Percentiles rank a stretch among this genome's conserved stretches.
Conservation (phyloP, 768 basidiomycete genomes). For the Hemileccinum rubropunctum region DNA sequence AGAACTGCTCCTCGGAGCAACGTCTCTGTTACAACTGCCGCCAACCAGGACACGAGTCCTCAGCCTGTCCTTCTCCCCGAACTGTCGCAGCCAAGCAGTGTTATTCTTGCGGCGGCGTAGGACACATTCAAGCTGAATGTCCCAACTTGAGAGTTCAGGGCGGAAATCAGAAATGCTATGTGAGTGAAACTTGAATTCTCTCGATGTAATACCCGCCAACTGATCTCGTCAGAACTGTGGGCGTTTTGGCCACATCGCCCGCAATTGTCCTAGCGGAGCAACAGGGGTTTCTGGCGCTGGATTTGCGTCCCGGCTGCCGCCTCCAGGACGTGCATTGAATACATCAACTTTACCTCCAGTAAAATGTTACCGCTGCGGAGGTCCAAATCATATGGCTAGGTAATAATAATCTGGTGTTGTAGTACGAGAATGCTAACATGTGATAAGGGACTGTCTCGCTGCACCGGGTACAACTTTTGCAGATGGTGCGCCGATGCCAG, state of each 20-base stretch:
- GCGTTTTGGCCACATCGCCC: conserved; percentile 80
- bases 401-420: conserved; percentile 26
- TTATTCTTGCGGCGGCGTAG: conserved; percentile 90
- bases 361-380: conserved; percentile 88
- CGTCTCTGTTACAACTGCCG: conserved; percentile 94
- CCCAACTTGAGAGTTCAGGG: conserved; percentile 72
- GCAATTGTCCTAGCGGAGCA: conserved; percentile 59
- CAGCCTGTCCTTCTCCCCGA: conserved; percentile 81
- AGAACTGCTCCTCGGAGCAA: conserved; percentile 85
- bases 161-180: conserved; percentile 80
- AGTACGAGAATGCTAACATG: conserved; percentile 5
- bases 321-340: conserved; percentile 73
- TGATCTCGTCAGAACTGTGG: conserved; percentile 61
- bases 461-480: conserved; percentile 53
- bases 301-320: conserved; percentile 67
- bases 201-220: conserved; percentile 2
- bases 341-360: conserved; percentile 76
- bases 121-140: conserved; percentile 87
- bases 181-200: conserved; percentile 36
- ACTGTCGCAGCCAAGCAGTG: conserved; percentile 86
- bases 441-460: conserved; percentile 75
- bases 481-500: conserved; percentile 40
- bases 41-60: conserved; percentile 91
- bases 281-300: conserved; percentile 36
- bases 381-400: conserved; percentile 86